Base-by-base conservation (phyloP, 2,329 filamentous ascomycete species). In the Westerdykella ornata region DNA sequence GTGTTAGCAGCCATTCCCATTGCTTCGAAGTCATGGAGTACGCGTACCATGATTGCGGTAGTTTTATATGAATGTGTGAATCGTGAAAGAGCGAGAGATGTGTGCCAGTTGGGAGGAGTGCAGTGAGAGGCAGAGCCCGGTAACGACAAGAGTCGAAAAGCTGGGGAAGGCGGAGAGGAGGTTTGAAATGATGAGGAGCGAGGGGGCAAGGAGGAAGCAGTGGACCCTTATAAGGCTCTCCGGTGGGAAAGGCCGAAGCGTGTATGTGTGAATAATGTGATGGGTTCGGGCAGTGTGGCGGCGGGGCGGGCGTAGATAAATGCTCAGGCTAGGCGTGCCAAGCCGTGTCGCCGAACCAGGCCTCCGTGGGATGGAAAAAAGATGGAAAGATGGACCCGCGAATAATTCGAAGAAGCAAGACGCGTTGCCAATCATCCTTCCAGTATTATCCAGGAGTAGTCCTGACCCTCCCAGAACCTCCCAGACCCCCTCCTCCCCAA, bases 281-380 rank as follows among this genome's bases (percentile, higher is more conserved):
- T 13, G 18, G 45, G 15, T 13, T n/a, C 15, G 30, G 30, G 13
- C 13, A 12, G 5, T 32, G 30, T 33, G 30, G 55, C 57, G 55
- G 60, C 57, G 61, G 60, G 52, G 54, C 54, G 47, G 39, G 40
- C 45, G 43, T 38, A 33, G 43, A 45, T 53, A 48, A 45, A 51
- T 45, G 44, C 42, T 47, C 54, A 56, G 57, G 46, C 49, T 60
- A 47, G 52, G 50, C 53, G 47, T 37, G 57, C 59, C 56, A 60
- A 60, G 58, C 56, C 56, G 49, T 57, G 57, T 56, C 56, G 59
- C 59, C 61, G 57, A 58, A 62, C 52, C n/a, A n/a, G 54, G 54
- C 43, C 51, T 59, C 62, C 62, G 62, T 65, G 62, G 62, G 62
- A 65, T 64, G 60, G 53, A 56, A 57, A 56, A 60, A 53, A 46